A percentile compares a stretch with the other conserved stretches of the same genome.
Conservation (phyloP, 2,329 filamentous ascomycete genomes). For the Lecanicillium sp. region DNA sequence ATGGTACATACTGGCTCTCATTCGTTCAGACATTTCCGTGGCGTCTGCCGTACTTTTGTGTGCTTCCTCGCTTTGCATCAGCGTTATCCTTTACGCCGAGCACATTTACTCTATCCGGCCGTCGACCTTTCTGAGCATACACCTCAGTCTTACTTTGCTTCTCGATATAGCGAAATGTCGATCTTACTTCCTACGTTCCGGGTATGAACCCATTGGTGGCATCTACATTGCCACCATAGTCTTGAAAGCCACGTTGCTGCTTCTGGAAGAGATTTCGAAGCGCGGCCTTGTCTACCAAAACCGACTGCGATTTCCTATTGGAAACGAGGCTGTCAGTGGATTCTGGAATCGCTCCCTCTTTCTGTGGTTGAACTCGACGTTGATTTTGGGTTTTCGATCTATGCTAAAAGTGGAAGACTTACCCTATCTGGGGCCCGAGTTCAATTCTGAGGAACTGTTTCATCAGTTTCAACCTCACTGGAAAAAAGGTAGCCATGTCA, state of each 20-base stretch:
- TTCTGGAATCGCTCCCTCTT: slow-evolving; percentile 12
- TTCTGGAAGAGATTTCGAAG: slow-evolving; percentile 25
- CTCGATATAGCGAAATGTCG: slow-evolving; percentile 24
- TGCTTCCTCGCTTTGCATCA: slow-evolving; percentile 18
- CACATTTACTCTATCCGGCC: slow-evolving; percentile 23
- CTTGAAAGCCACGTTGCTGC: slow-evolving; percentile 19
- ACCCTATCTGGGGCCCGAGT: slow-evolving; percentile 6
- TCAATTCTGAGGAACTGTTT: slow-evolving; percentile 3
- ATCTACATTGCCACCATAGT: slow-evolving; percentile 19
- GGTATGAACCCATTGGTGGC: slow-evolving; percentile 15
- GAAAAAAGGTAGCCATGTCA: neutral
- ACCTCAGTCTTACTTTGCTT: slow-evolving; percentile 22
- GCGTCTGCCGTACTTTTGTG: slow-evolving; percentile 19
- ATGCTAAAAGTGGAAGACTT: slow-evolving; percentile 5
- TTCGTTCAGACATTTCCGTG: slow-evolving; percentile 17
- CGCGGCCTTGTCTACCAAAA: slow-evolving; percentile 1
- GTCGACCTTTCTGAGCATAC: slow-evolving; percentile 22
- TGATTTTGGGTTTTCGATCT: slow-evolving; percentile 6
- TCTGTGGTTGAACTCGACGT: slow-evolving; percentile 8
- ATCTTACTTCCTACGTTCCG: slow-evolving; percentile 24
- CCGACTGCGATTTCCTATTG: slow-evolving; percentile 4
- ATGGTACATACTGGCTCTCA: slow-evolving; percentile 15
- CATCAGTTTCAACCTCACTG: slow-evolving; percentile 5
- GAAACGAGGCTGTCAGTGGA: slow-evolving; percentile 14
- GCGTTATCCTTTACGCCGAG: slow-evolving; percentile 23